Conservation (phyloP, 495 filamentous ascomycete species). For the Talaromyces ruber region DNA sequence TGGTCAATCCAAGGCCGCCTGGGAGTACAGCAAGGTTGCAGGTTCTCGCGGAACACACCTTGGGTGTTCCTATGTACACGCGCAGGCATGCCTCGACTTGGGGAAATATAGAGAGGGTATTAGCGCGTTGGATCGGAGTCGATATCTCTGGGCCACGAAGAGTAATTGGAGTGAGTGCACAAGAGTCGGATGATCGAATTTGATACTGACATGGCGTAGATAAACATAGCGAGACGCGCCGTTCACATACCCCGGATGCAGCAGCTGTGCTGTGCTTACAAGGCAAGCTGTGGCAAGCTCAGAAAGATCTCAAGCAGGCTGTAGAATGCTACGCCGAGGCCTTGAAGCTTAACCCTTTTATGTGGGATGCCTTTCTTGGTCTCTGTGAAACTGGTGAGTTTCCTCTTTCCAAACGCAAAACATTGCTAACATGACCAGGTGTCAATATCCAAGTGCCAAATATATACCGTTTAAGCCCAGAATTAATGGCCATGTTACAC, state of each 20-base stretch:
- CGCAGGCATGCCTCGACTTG: conserved; percentile 74
- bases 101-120: conserved; percentile 74
- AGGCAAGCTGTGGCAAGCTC: conserved; percentile 76
- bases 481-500: conserved; percentile 46
- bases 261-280: conserved; percentile 72
- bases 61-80: conserved; percentile 87
- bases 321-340: conserved; percentile 78
- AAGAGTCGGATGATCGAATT: not conserved
- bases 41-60: conserved; percentile 63
- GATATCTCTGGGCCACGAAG: conserved; percentile 59
- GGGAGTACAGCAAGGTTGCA: conserved; percentile 57
- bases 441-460: conserved; percentile 68
- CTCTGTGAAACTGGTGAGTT: conserved; percentile 60
- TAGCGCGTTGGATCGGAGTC: conserved; percentile 66
- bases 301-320: conserved; percentile 73
- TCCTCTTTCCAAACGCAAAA: not conserved
- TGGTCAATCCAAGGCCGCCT: conserved; percentile 66
- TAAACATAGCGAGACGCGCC: conserved; percentile 58
- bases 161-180: conserved; percentile 57
- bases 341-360: conserved; percentile 85
- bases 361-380: conserved; percentile 95
- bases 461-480: conserved; percentile 72
- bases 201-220: conserved; percentile 26
- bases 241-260: conserved; percentile 68
- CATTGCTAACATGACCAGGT: conserved; percentile 42